Evolutionary conservation across 2,329 filamentous ascomycete genomes (phyloP).

Genomic region (Colletotrichum limetticola): DNA sequence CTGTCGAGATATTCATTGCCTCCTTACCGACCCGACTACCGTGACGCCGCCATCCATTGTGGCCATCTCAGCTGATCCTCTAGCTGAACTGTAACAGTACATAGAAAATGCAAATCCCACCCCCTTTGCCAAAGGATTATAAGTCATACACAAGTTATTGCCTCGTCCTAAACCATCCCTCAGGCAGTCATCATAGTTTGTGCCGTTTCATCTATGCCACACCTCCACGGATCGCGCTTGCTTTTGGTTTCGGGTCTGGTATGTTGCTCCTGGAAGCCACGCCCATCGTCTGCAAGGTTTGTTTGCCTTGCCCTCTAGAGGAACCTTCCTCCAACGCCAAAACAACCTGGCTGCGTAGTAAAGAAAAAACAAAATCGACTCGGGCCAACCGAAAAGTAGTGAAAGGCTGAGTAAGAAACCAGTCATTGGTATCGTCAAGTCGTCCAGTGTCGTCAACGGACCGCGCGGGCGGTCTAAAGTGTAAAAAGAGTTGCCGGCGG

Average conservation of each 20-base stretch:
- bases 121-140: conserved; percentile 34
- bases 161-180: conserved; percentile 19
- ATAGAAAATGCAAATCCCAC: conserved; percentile 34
- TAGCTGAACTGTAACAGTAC: conserved; percentile 34
- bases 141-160: conserved; percentile 34
- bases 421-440: conserved; percentile 37
- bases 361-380: conserved; percentile 17
- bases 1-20: conserved; percentile 27
- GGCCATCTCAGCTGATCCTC: conserved; percentile 18
- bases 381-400: conserved; percentile 26
- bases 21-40: conserved; percentile 27
- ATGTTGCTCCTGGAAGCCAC: conserved; percentile 22
- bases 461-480: conserved; percentile 26
- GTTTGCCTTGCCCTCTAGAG: conserved; percentile 24
- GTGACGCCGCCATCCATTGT: conserved; percentile 20
- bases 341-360: conserved; percentile 30
- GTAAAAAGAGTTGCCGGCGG: conserved; percentile 10
- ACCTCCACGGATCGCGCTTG: conserved; percentile 11
- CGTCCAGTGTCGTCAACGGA: conserved; percentile 33
- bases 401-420: conserved; percentile 24
- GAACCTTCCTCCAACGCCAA: conserved; percentile 33
- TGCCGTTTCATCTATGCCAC: conserved; percentile 28
- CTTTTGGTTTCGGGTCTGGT: conserved; percentile 27
- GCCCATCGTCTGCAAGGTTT: conserved; percentile 11
- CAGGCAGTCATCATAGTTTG: conserved; percentile 16